phyloP scores from a whole-genome alignment of 352 stramenopile genomes.

The Globisporangium camurandrum region DNA sequence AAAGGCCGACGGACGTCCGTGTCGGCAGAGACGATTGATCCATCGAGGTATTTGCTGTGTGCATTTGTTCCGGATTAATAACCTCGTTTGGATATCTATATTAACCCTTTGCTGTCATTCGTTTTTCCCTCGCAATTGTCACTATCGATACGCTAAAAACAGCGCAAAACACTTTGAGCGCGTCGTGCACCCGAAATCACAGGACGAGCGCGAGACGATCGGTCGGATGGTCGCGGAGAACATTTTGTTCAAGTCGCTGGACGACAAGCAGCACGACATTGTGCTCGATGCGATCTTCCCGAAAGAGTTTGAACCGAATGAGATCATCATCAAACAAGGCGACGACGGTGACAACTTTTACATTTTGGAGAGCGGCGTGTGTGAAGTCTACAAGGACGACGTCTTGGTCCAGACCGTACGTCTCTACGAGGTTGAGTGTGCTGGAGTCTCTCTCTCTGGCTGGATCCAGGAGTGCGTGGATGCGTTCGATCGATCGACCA shows the following conservation, averaged over 20 bases:
- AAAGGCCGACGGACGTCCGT: conserved; percentile 86
- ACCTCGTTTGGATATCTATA: too few relatives aligned
- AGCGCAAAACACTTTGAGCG: conserved; percentile 78
- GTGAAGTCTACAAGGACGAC: conserved; percentile 86
- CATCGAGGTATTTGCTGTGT: too few relatives aligned
- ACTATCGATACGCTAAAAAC: neutral
- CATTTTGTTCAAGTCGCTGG: conserved; percentile 87
- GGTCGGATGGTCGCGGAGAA: conserved; percentile 81
- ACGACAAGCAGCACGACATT: conserved; percentile 85
- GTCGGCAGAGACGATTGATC: conserved; percentile 83
- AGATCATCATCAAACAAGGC: conserved; percentile 87
- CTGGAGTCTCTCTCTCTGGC: neutral
- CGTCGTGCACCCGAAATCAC: conserved; percentile 80
- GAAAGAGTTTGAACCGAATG: conserved; percentile 66
- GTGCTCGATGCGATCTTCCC: conserved; percentile 84
- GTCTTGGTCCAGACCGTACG: conserved; percentile 78
- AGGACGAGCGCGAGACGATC: conserved; percentile 68
- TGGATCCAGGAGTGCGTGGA: neutral
- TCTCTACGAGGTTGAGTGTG: neutral
- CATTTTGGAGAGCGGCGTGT: conserved; percentile 90
- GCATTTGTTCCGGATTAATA: too few relatives aligned
- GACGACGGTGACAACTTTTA: conserved; percentile 93
- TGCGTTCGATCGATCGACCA: neutral
- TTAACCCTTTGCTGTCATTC: neutral
- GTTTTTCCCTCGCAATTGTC: conserved; percentile 7